Evolutionary conservation across 2,329 filamentous ascomycete genomes (phyloP).

Genomic region (Pyrenophora graminea): DNA sequence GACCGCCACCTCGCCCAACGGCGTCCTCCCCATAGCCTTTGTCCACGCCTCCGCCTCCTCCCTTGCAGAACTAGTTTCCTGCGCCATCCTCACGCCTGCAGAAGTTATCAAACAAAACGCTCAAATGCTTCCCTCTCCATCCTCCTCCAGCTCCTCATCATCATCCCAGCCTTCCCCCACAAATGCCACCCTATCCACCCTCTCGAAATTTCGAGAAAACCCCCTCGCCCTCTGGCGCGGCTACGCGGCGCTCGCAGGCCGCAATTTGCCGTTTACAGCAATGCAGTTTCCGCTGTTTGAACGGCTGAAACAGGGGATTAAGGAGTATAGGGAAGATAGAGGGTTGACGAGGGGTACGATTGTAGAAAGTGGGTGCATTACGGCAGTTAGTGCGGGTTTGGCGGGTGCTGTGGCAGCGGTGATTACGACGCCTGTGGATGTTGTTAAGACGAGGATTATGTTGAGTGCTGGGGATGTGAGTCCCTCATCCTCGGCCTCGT

Average conservation of each 20-base stretch:
- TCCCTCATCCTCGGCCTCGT: too few relatives aligned
- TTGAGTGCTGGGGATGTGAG: slow-evolving; percentile 53
- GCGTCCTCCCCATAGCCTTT: slow-evolving; percentile 66
- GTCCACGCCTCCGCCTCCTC: slow-evolving; percentile 76
- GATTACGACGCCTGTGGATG: slow-evolving; percentile 86
- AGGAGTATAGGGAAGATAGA: slow-evolving; percentile 48
- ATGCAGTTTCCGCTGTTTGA: slow-evolving; percentile 90
- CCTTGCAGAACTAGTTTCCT: slow-evolving; percentile 80
- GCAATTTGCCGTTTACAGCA: slow-evolving; percentile 86
- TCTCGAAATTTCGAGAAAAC: slow-evolving; percentile 60
- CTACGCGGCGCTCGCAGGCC: slow-evolving; percentile 78
- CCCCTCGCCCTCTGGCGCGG: slow-evolving; percentile 66
- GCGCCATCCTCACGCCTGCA: slow-evolving; percentile 82
- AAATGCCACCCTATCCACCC: slow-evolving; percentile 61
- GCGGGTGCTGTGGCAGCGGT: slow-evolving; percentile 77
- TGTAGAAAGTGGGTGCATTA: slow-evolving; percentile 70
- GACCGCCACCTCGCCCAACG: slow-evolving; percentile 30
- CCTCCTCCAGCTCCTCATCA: slow-evolving; percentile 14
- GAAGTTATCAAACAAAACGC: slow-evolving; percentile 95
- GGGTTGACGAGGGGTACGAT: slow-evolving; percentile 52
- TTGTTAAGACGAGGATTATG: slow-evolving; percentile 91
- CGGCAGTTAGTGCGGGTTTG: slow-evolving; percentile 71
- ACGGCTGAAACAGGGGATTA: slow-evolving; percentile 62
- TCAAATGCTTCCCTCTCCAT: slow-evolving; percentile 67
- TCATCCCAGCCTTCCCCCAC: slow-evolving; percentile 22